Base-by-base conservation (phyloP, 441 rosid genomes). In the Mallotus japonicus region DNA sequence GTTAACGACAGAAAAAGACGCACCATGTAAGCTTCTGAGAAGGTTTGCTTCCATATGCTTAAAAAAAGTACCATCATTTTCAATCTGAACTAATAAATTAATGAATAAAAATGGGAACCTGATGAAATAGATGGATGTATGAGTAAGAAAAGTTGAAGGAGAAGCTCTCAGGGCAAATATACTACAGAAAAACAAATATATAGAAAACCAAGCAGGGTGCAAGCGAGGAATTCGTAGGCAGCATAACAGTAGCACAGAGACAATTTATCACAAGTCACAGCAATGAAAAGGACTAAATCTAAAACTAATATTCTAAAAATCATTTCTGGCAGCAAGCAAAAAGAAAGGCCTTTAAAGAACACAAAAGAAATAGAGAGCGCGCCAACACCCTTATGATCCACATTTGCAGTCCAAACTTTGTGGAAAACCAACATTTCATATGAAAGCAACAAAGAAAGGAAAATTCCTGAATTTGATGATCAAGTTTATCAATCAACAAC, bases 321-420 rank as follows among this genome's bases (percentile, higher is more conserved):
- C 24, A 70, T 24, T 57, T 34, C 64, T 13, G 12, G 20, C 8
- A 34, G 24, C 64, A 50, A 44, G 20, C 34, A 69, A 53, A 20
- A 42, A 20, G 13, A 40, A 6, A 13, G 11, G 71, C 53, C 71
- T 40, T 28, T 10, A 59, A 60, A 60, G 57, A 51, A 62, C 20
- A 51, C 42, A 32, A 53, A 53, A 15, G 22, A 62, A 61, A 51
- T 4, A 17, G 37, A 17, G 14, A 22, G 8, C 17, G 22, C 14
- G 8, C 13, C 58, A 6, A 47, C 3, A 16, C 67, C 22, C 37
- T 62, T 32, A 61, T 60, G 58, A 60, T 44, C 17, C 19, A 34
- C 28, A 24, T 60, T 47, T 54, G 47, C 66, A 24, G 66, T 50
- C 60, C 56, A 61, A 60, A 51, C 51, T 12, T 47, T 46, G 58